A percentile compares a stretch with the other conserved stretches of the same genome.
Evolutionary conservation across 2,329 filamentous ascomycete species (phyloP).

Genomic region (Fusarium succisae): DNA sequence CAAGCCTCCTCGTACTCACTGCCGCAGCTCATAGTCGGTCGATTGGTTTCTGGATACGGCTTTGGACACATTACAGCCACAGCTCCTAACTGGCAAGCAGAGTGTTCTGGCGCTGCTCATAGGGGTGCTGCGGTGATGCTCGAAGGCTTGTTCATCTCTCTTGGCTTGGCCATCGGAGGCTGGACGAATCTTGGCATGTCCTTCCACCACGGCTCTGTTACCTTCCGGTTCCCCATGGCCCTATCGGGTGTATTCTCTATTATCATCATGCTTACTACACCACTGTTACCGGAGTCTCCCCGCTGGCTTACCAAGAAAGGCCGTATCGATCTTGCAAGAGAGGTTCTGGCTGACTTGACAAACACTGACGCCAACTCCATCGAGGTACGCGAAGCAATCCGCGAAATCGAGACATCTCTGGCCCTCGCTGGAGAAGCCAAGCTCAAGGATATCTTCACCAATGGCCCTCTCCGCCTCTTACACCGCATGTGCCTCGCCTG

Average conservation of each 20-base stretch:
- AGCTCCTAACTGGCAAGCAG: conserved; percentile 1
- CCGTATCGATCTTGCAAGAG: not conserved
- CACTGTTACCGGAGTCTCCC: not conserved
- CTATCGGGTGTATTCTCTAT: not conserved
- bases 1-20: not conserved
- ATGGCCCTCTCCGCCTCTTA: not conserved
- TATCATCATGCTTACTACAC: not conserved
- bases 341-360: not conserved
- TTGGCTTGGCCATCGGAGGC: not conserved
- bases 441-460: not conserved
- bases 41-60: not conserved
- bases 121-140: conserved; percentile 2
- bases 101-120: conserved; percentile 1
- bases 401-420: not conserved
- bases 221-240: not conserved
- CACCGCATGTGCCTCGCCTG: conserved; percentile 3
- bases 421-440: not conserved
- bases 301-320: conserved; percentile 1
- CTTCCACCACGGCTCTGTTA: not conserved
- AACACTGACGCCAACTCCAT: not conserved
- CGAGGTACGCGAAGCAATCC: not conserved
- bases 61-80: conserved; percentile 1
- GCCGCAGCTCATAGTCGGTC: not conserved
- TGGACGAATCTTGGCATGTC: conserved; percentile 1
- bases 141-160: not conserved